Evolutionary conservation across 1,284 basidiomycete species (phyloP), one percentile per base, ranked within the genome.

Genomic region (Trichosporon inkin): DNA sequence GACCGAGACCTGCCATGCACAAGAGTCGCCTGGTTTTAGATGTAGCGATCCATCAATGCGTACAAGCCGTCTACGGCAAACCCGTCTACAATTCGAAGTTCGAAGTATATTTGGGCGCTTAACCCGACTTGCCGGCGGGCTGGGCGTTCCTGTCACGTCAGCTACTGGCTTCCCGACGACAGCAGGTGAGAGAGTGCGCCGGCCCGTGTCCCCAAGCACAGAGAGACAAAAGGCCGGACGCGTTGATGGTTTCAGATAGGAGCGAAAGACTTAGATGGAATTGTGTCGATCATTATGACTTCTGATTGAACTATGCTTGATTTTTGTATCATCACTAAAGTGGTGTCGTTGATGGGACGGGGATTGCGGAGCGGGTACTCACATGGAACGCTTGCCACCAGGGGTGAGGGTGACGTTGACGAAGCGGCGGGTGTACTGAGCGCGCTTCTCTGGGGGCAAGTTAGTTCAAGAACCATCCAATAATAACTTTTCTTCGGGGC

Each of bases 301-400:
- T 91, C 88, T 86, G 88, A 86, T 88, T 91, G 89, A 91, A 91
- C 89, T 91, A 91, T 90, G 90, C 88, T 81, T 83, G 82, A 79
- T 76, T 78, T 77, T 64, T 83, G 82, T 66, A 75, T 90, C 88
- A 90, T 90, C 78, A 65, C 63, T n/a, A 62, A 63, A 54, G 59
- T 60, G 40, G 55, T 54, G 24, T 32, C 28, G 53, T 20, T 24
- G 51, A 53, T 19, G 40, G 44, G 35, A 55, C 32, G 22, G 38
- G 37, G 60, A 53, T 32, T 20, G 17, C 34, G 41, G 59, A 37
- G 58, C 19, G 14, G 60, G 60, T 28, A 90, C 92, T 85, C 80
- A 93, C 93, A 96, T 95, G 82, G 86, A 87, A 81, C 93, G 86
- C 85, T 97, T 97, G 81, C 92, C 93, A 71, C 89, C 89, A 66